Base-by-base conservation (phyloP, 495 filamentous ascomycete genomes). In the Lasiosphaeriaceae sp. region DNA sequence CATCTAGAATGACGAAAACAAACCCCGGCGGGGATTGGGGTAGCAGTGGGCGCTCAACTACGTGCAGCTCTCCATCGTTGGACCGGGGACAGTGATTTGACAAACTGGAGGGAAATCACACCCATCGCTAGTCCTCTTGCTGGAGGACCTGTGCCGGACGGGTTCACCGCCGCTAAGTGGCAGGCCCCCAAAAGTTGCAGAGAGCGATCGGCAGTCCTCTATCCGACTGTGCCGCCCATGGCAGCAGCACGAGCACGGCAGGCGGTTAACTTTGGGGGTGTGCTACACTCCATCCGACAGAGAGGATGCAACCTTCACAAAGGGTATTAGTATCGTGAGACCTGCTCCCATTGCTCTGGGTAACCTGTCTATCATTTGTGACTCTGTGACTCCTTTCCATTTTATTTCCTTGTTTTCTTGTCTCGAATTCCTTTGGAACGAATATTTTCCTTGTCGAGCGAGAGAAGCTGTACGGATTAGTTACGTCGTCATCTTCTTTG, bases 281-380 rank as follows among this genome's bases (percentile, higher is more conserved):
- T 43, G 0, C 39, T 17, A 43, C 26, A 3, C 26, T 31, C 26
- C 26, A 31, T 31, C 26, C 9, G 26, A 31, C 4, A 31, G n/a
- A 31, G 26, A 31, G 26, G 26, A 4, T 31, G 26, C 26, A 31
- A 31, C 26, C 26, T 31, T 31, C 26, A 31, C 26, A 31, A 31
- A 31, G 14, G 44, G 51, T 56, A 54, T 54, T 54, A 49, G 50
- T 58, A 54, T 57, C 57, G 47, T 51, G 52, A 43, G 50, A 54
- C 45, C 24, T 52, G 45, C 56, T 41, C 16, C 29, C 47, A 6
- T 19, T 1, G 50, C 26, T 17, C 39, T 17, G 14, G 2, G 16
- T 5, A 17, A 16, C 5, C 16, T 12, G 39, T 43, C 5, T 43
- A 21, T 14, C 5, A 12, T 16, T 43, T 17, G n/a, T 2, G 39